These are phyloP conservation scores for Wickerhamomyces ciferrii DNA, from an alignment of 805 yeast genomes.

Conservation along the genomic window DNA sequence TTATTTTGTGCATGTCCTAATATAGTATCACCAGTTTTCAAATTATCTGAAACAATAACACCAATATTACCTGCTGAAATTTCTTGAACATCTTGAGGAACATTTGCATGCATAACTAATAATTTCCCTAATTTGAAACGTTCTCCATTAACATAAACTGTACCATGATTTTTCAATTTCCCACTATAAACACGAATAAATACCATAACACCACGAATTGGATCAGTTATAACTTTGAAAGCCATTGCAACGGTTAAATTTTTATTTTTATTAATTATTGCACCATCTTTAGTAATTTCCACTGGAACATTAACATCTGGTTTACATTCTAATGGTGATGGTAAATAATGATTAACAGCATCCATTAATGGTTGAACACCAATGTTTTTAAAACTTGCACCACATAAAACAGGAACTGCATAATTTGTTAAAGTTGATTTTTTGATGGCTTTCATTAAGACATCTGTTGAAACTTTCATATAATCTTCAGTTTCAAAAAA, in stretches of 20 bases:
- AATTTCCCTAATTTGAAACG: constrained; percentile 64
- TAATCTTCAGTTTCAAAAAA: constrained; percentile 76
- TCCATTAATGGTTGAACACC: constrained; percentile 95
- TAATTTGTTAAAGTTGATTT: constrained; percentile 51
- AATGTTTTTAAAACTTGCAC: constrained; percentile 86
- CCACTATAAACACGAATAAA: constrained; percentile 91
- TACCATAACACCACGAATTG: constrained; percentile 75
- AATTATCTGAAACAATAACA: constrained; percentile 53
- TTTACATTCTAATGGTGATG: constrained; percentile 67
- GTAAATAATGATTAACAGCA: constrained; percentile 71
- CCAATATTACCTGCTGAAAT: constrained; percentile 84
- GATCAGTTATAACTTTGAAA: constrained; percentile 86
- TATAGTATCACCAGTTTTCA: constrained; percentile 89
- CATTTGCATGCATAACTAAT: constrained; percentile 83
- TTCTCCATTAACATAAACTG: constrained; percentile 63
- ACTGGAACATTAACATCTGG: constrained; percentile 49
- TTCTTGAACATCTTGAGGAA: constrained; percentile 62
- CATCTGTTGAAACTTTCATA: constrained; percentile 49
- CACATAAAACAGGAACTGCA: constrained; percentile 82
- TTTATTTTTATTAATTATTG: constrained; percentile 49
- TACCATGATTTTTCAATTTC: constrained; percentile 52
- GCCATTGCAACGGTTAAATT: constrained; percentile 75
- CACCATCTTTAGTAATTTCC: constrained; percentile 39
- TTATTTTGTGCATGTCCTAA: constrained; percentile 54
- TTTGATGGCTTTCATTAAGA: constrained; percentile 58